A percentile compares a stretch with the other conserved stretches of the same genome.
Evolutionary conservation across 1,284 basidiomycete genomes (phyloP).

Genomic region (Trichosporon inkin): DNA sequence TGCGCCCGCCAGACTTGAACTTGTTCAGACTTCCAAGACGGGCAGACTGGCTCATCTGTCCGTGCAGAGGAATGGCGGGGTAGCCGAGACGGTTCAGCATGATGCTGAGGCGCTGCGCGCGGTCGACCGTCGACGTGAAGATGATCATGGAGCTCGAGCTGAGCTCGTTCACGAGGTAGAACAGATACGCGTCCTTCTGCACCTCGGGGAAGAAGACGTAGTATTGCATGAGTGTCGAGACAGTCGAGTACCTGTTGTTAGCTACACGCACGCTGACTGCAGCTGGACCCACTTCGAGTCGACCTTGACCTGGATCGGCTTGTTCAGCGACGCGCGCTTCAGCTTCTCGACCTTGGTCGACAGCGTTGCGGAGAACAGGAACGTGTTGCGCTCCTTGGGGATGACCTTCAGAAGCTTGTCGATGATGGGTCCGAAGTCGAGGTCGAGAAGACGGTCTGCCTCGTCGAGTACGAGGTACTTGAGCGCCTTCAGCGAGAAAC

Average conservation of each 20-base stretch:
- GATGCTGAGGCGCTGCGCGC: constrained; percentile 84
- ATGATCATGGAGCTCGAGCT: constrained; percentile 92
- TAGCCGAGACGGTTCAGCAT: constrained; percentile 88
- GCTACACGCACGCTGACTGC: neutral
- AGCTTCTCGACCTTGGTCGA: constrained; percentile 97
- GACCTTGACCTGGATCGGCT: constrained; percentile 93
- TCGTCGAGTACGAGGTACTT: constrained; percentile 96
- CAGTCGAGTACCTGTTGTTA: constrained; percentile 79
- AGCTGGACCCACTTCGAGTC: constrained; percentile 71
- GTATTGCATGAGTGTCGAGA: constrained; percentile 90
- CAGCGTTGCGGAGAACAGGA: constrained; percentile 99
- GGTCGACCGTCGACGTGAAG: constrained; percentile 93
- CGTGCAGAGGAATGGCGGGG: constrained; percentile 91
- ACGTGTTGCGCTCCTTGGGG: constrained; percentile 90
- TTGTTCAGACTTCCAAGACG: constrained; percentile 91
- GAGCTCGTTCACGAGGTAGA: constrained; percentile 84
- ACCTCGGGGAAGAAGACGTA: constrained; percentile 91
- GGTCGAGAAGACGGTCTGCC: constrained; percentile 91
- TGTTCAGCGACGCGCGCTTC: constrained; percentile 89
- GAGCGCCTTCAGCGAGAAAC: constrained; percentile 81
- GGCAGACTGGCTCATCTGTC: constrained; percentile 89
- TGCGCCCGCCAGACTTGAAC: constrained; percentile 92
- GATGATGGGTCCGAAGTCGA: constrained; percentile 96
- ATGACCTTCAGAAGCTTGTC: constrained; percentile 96
- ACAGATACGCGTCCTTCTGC: constrained; percentile 87